phyloP scores from a whole-genome alignment of 306 rosid species.

The Lathyrus oleraceus region DNA sequence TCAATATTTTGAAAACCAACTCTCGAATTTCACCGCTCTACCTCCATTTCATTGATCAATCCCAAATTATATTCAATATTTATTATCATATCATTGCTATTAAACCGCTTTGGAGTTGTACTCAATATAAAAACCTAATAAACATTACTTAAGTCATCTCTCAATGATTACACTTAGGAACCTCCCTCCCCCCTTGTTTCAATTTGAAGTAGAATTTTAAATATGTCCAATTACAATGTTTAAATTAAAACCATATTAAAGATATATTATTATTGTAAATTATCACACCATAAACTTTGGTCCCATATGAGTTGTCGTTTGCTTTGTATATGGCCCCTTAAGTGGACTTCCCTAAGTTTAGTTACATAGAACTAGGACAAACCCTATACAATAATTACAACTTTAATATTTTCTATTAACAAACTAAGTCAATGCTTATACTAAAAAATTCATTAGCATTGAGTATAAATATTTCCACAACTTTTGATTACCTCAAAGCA shows the following conservation, averaged over 20 bases:
- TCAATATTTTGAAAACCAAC: too few species aligned
- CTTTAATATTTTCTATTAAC: conserved; percentile 36
- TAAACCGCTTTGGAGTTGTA: too few species aligned
- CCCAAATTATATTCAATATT: too few species aligned
- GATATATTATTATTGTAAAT: conserved; percentile 40
- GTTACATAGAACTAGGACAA: conserved; percentile 58
- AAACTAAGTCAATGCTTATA: conserved; percentile 55
- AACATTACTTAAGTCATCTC: conserved; percentile 23
- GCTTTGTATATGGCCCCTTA: conserved; percentile 44
- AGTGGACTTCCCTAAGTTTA: conserved; percentile 61
- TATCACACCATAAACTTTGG: conserved; percentile 49
- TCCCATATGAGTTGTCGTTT: conserved; percentile 62
- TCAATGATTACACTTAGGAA: conserved; percentile 50
- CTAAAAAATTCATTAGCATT: conserved; percentile 36
- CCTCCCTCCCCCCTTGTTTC: background rate
- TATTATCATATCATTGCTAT: too few species aligned
- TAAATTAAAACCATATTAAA: conserved; percentile 32
- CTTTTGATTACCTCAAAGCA: conserved; percentile 41
- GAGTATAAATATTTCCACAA: conserved; percentile 44
- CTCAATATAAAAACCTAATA: background rate
- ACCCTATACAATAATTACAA: conserved; percentile 49
- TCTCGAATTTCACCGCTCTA: too few species aligned
- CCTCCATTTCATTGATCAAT: too few species aligned
- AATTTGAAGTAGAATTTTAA: conserved; percentile 21
- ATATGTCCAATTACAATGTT: conserved; percentile 23